Evolutionary conservation across 352 stramenopile genomes (phyloP).

Genomic region (Pythium monospermum): DNA sequence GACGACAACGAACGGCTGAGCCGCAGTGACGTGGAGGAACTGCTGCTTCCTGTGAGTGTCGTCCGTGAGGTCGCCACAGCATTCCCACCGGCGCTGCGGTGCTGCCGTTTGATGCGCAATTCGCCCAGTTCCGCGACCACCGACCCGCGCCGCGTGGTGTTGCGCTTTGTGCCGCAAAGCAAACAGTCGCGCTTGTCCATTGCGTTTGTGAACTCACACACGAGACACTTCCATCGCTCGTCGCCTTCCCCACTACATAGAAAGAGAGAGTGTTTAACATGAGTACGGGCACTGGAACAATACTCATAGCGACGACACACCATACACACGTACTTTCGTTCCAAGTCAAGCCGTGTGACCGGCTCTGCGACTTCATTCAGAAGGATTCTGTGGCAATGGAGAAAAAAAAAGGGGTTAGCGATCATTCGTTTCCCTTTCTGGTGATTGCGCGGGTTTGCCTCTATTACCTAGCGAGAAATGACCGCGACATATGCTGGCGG

Average conservation of each 20-base stretch:
- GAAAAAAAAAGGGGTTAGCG: neutral
- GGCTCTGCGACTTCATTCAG: conserved; percentile 34
- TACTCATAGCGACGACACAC: neutral
- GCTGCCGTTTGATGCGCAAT: conserved; percentile 22
- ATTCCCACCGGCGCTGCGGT: conserved; percentile 4
- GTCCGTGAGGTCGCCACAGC: neutral
- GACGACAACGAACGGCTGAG: conserved; percentile 24
- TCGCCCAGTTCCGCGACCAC: conserved; percentile 20
- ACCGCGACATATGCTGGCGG: conserved; percentile 22
- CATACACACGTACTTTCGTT: conserved; percentile 41
- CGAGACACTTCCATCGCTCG: conserved; percentile 69
- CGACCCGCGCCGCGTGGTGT: conserved; percentile 22
- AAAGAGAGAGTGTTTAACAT: neutral
- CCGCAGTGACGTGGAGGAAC: conserved; percentile 6
- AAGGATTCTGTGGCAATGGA: conserved; percentile 18
- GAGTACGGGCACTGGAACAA: neutral
- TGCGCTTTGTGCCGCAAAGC: conserved; percentile 70
- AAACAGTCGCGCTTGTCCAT: conserved; percentile 56
- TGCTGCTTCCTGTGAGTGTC: conserved; percentile 4
- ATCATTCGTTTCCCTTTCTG: too few species aligned
- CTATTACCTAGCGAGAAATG: conserved; percentile 28
- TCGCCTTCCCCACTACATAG: conserved; percentile 32
- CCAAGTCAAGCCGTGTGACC: conserved; percentile 66
- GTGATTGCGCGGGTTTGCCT: too few species aligned
- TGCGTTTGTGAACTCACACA: conserved; percentile 79